Conservation (phyloP, 441 rosid species). For the Aleurites moluccanus region DNA sequence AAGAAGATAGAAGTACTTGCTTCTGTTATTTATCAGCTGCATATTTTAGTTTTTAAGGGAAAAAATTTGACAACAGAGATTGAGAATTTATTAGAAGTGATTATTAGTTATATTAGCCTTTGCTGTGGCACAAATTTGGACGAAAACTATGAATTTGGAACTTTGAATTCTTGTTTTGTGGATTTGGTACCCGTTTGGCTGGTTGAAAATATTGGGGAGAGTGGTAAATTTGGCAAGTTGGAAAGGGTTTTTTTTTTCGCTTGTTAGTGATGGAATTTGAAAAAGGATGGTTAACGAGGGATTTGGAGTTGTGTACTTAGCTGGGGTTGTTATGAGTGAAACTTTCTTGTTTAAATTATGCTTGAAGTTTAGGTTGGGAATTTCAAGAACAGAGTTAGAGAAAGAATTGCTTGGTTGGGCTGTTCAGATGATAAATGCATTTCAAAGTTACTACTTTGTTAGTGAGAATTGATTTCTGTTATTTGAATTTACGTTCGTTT, state of each 20-base stretch:
- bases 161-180: conserved; percentile 41
- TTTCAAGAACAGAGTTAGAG: conserved; percentile 34
- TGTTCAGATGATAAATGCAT: conserved; percentile 43
- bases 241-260: conserved; percentile 53
- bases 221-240: conserved; percentile 30
- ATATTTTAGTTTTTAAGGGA: conserved; percentile 20
- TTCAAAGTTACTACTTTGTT: conserved; percentile 44
- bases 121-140: conserved; percentile 27
- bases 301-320: conserved; percentile 42
- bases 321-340: conserved; percentile 70
- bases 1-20: conserved; percentile 53
- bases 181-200: conserved; percentile 57
- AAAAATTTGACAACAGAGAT: conserved; percentile 34
- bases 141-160: conserved; percentile 32
- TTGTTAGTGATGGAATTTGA: conserved; percentile 43
- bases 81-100: conserved; percentile 50
- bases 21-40: conserved; percentile 58
- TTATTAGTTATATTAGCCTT: conserved; percentile 53
- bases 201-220: conserved; percentile 40
- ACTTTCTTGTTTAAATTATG: conserved; percentile 52
- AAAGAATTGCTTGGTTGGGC: conserved; percentile 42
- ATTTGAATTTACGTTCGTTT: not conserved
- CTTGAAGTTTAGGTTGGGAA: conserved; percentile 44
- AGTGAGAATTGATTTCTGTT: conserved; percentile 33
- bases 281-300: conserved; percentile 34